Base-by-base conservation (phyloP, 2,329 filamentous ascomycete species). In the Aspergillus transmontanensis region DNA sequence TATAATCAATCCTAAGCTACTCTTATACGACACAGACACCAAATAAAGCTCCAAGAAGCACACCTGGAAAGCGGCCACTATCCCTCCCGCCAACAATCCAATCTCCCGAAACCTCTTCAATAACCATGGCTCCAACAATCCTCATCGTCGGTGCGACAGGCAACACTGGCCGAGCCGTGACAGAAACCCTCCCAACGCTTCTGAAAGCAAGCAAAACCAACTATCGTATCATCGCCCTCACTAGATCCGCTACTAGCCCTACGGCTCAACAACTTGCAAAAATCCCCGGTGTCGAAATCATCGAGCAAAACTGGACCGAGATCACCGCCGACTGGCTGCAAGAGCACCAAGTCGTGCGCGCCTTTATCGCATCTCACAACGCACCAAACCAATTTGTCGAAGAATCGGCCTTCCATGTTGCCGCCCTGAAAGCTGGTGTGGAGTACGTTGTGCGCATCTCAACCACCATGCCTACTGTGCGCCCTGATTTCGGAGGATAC, bases 381-480 rank as follows among this genome's bases (percentile, higher is more conserved):
- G 62, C 75, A 11, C 75, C 78, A 0, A 75, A 60, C 4, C 76
- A 80, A 21, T 82, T 82, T 57, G 70, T 75, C 32, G 77, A 81
- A 32, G 80, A 82, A 59, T 76, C 77, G 0, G 67, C 72, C 0
- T 79, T 82, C 59, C 71, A 76, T 48, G 10, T 77, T 1, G 70
- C 72, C 2, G 73, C 74, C 11, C 73, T 79, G 1, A 59, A 69
- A 4, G 79, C 76, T 1, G 75, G 79, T 12, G 75, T 82, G 2
- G 64, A 79, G 54, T 82, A 82, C 57, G 73, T 82, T 11, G 79
- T 82, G 5, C 75, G 79, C 1, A 78, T 82, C 62, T 81, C 78
- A 0, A 82, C 80, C 0, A 78, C 71, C 0, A 75, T 74, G 1
- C 66, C 72, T 0, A 78, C 78, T 26, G 75, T 81, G 2, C 70